Evolutionary conservation across 164 flowering plant species (phyloP).

Genomic region (Stephania japonica): DNA sequence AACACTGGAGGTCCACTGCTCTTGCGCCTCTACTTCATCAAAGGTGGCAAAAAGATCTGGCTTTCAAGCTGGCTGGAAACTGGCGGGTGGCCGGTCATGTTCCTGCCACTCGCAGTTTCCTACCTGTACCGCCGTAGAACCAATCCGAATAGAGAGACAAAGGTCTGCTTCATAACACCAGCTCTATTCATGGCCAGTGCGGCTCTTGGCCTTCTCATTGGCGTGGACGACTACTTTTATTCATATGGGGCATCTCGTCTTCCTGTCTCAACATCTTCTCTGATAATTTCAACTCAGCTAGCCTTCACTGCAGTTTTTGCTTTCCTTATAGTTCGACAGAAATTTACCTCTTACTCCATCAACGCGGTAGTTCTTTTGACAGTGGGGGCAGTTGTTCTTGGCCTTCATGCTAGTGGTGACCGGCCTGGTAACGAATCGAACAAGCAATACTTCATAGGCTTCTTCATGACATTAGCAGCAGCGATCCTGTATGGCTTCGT

Average conservation of each 20-base stretch:
- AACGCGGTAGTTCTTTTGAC: slow-evolving; percentile 45
- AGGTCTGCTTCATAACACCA: slow-evolving; percentile 20
- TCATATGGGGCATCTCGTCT: slow-evolving; percentile 39
- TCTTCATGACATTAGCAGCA: slow-evolving; percentile 40
- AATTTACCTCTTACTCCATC: slow-evolving; percentile 38
- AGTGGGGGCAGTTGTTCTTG: slow-evolving; percentile 40
- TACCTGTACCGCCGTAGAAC: slow-evolving; percentile 10
- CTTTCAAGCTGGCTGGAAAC: slow-evolving; percentile 44
- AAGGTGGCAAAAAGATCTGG: slow-evolving; percentile 42
- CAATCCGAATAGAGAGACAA: background rate
- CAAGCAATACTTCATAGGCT: slow-evolving; percentile 31
- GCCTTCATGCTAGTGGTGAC: slow-evolving; percentile 31
- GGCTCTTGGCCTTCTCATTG: slow-evolving; percentile 40
- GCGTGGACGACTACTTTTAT: slow-evolving; percentile 45
- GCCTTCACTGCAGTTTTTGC: slow-evolving; percentile 57
- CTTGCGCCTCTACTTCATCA: slow-evolving; percentile 52
- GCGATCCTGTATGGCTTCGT: slow-evolving; percentile 36
- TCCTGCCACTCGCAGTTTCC: slow-evolving; percentile 31
- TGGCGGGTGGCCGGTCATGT: slow-evolving; percentile 45
- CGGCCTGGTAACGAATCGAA: slow-evolving; percentile 27
- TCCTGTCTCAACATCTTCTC: slow-evolving; percentile 49
- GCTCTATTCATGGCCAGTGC: slow-evolving; percentile 26
- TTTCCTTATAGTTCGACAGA: slow-evolving; percentile 41
- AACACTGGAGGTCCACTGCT: slow-evolving; percentile 47
- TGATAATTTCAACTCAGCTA: slow-evolving; percentile 45